These are phyloP conservation scores for Bruguiera hainesii DNA, from an alignment of 441 rosid species.

Conservation along the genomic window DNA sequence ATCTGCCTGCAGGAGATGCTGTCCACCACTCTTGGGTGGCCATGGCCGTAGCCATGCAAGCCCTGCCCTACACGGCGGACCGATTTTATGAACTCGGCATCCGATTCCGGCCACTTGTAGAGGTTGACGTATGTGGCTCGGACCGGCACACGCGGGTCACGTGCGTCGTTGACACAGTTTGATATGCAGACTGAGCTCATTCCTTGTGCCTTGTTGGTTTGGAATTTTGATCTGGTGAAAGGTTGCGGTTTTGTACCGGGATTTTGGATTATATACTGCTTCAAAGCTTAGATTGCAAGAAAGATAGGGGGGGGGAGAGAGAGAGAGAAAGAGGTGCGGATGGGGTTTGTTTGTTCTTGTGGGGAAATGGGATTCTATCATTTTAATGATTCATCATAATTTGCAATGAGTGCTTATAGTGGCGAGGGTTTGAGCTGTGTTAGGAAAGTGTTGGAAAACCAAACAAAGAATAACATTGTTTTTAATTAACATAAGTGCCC, in stretches of 20 bases:
- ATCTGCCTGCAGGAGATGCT: slow-evolving; percentile 85
- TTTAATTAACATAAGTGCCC: no score
- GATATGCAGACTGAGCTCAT: slow-evolving; percentile 89
- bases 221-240: background rate
- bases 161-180: slow-evolving; percentile 67
- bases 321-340: background rate
- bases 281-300: slow-evolving; percentile 58
- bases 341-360: slow-evolving; percentile 8
- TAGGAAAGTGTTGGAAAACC: no score
- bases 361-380: slow-evolving; percentile 20
- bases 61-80: slow-evolving; percentile 31
- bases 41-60: slow-evolving; percentile 15
- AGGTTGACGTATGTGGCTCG: slow-evolving; percentile 79
- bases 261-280: slow-evolving; percentile 19
- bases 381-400: slow-evolving; percentile 33
- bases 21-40: slow-evolving; percentile 64
- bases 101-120: slow-evolving; percentile 93
- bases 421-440: no score
- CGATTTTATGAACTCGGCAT: slow-evolving; percentile 76
- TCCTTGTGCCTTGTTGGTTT: background rate
- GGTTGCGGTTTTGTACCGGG: slow-evolving; percentile 14
- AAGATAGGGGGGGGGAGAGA: slow-evolving; percentile 21
- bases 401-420: slow-evolving; percentile 18
- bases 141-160: slow-evolving; percentile 64
- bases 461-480: no score